Conservation (phyloP, 1,284 basidiomycete genomes). For the Ganoderma multipileum region DNA sequence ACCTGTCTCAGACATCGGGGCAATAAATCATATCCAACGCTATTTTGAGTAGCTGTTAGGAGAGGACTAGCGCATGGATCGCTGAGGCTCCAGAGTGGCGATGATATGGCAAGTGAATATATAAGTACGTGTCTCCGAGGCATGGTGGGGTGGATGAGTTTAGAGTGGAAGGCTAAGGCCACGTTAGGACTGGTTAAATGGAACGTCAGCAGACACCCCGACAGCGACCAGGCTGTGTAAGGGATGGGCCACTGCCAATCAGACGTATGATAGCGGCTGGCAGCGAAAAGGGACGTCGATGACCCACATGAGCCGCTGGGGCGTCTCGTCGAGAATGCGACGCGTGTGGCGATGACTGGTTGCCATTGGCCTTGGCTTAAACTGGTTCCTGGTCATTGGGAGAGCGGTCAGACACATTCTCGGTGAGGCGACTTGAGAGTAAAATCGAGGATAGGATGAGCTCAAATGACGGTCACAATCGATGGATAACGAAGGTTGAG, state of each 20-base stretch:
- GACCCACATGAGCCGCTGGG: not conserved
- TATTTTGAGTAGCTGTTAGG: not conserved
- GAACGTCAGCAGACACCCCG: not conserved
- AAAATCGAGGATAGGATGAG: not conserved
- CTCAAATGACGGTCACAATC: not conserved
- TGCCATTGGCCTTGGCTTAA: not conserved
- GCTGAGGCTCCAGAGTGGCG: not conserved
- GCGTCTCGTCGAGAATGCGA: not conserved
- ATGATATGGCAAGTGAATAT: not conserved
- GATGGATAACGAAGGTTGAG: not conserved
- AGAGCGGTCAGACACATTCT: not conserved
- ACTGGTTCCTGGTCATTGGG: not conserved
- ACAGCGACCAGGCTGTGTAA: not conserved
- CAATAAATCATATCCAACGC: not conserved
- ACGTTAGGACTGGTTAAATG: not conserved
- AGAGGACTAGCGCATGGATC: not conserved
- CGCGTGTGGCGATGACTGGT: not conserved
- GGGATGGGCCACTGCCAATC: not conserved
- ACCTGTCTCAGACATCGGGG: not conserved
- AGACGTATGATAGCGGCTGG: not conserved
- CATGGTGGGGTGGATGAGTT: not conserved
- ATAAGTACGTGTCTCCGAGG: not conserved
- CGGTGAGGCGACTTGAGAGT: not conserved
- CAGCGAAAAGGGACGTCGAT: not conserved
- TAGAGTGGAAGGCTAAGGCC: not conserved